Percentiles rank a stretch among this genome's conserved stretches.
Evolutionary conservation across 2,329 filamentous ascomycete species (phyloP).

Genomic region (Pestalotiopsis sp.): DNA sequence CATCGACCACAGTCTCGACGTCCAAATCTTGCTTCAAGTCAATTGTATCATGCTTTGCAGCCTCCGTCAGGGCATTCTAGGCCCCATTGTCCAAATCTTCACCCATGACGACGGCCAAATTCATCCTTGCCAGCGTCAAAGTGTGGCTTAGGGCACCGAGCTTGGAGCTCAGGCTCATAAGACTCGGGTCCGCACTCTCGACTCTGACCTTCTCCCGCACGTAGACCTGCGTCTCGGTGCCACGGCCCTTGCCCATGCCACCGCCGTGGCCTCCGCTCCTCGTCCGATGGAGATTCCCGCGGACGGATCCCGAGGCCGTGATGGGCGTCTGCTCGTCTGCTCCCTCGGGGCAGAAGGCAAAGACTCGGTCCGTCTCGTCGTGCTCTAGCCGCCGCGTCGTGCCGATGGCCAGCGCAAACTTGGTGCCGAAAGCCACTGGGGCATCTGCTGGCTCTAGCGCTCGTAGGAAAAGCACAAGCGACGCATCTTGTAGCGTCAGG

Average conservation of each 20-base stretch:
- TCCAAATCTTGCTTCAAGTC: no score
- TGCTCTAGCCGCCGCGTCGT: constrained; percentile 66
- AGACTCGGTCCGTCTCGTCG: constrained; percentile 78
- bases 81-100: constrained; percentile 38
- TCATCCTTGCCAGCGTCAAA: constrained; percentile 67
- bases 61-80: background rate
- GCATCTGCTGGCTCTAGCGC: constrained; percentile 67
- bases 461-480: constrained; percentile 68
- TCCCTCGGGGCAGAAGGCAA: constrained; percentile 54
- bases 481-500: constrained; percentile 68
- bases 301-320: constrained; percentile 15
- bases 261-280: constrained; percentile 11
- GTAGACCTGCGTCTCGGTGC: constrained; percentile 61
- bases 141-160: constrained; percentile 75
- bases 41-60: background rate
- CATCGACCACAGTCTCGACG: no score
- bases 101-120: constrained; percentile 77
- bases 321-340: constrained; percentile 18
- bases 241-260: constrained; percentile 11
- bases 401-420: constrained; percentile 69
- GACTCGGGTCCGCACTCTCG: constrained; percentile 83
- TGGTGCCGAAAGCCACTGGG: constrained; percentile 62
- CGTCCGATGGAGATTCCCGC: constrained; percentile 12
- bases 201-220: constrained; percentile 89
- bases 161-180: constrained; percentile 83